A percentile compares a stretch with the other conserved stretches of the same genome.
These are phyloP conservation scores for Magnolia sinica DNA, from an alignment of 164 flowering plant species.

Conservation along the genomic window DNA sequence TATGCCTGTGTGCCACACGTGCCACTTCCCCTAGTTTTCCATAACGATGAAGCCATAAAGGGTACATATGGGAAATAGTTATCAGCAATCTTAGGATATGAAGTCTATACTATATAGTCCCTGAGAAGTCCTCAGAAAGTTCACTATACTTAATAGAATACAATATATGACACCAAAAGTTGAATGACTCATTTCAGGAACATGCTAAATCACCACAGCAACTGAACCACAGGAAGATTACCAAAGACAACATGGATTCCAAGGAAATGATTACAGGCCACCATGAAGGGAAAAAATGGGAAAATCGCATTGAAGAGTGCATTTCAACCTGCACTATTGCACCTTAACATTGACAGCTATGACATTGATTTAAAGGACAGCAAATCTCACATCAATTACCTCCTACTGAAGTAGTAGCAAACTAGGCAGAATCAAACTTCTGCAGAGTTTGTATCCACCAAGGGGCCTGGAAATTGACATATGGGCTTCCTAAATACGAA, in stretches of 20 bases:
- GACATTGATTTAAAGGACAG: background rate
- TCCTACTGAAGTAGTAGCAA: conserved; percentile 24
- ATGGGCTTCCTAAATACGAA: conserved; percentile 39
- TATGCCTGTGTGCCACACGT: too few species aligned
- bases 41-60: too few species aligned
- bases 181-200: too few species aligned
- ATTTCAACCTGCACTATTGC: background rate
- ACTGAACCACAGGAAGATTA: background rate
- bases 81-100: too few species aligned
- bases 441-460: conserved; percentile 36
- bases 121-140: too few species aligned
- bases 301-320: background rate
- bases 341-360: background rate
- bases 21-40: too few species aligned
- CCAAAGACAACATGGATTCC: background rate
- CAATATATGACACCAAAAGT: too few species aligned
- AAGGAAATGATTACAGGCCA: background rate
- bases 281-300: background rate
- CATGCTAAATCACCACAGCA: too few species aligned
- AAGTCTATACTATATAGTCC: too few species aligned
- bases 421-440: conserved; percentile 20
- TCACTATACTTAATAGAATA: too few species aligned
- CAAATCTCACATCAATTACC: conserved; percentile 19
- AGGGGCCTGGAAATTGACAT: conserved; percentile 27
- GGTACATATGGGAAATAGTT: too few species aligned